These are phyloP conservation scores for Brassica hybrid DNA, from an alignment of 441 rosid genomes.

Conservation along the genomic window DNA sequence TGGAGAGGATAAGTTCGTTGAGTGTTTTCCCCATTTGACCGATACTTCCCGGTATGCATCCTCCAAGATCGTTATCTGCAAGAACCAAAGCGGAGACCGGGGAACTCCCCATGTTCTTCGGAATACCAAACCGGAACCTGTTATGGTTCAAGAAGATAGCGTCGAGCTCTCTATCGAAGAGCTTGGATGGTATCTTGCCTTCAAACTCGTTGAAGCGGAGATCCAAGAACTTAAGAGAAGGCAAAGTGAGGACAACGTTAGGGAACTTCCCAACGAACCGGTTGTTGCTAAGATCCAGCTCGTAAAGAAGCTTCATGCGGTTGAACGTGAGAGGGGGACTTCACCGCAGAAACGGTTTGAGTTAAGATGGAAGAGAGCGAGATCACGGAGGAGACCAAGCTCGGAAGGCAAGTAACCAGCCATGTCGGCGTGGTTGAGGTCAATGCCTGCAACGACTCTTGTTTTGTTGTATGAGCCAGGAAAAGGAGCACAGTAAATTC, in stretches of 20 bases:
- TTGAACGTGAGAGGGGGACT: constrained; percentile 5
- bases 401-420: constrained; percentile 8
- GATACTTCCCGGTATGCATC: constrained; percentile 9
- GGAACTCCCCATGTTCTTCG: not conserved
- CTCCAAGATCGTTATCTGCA: not conserved
- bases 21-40: constrained; percentile 4
- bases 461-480: not conserved
- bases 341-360: constrained; percentile 9
- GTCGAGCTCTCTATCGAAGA: not conserved
- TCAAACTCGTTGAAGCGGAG: not conserved
- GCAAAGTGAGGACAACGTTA: constrained; percentile 4
- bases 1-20: not conserved
- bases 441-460: constrained; percentile 8
- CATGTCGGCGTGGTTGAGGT: constrained; percentile 4
- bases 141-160: not conserved
- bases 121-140: not conserved
- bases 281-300: constrained; percentile 6
- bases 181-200: constrained; percentile 1
- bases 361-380: constrained; percentile 6
- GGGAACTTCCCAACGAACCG: constrained; percentile 1
- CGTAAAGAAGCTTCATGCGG: constrained; percentile 1
- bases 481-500: not conserved
- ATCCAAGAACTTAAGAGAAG: constrained; percentile 11
- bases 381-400: constrained; percentile 4
- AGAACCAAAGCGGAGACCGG: not conserved